Evolutionary conservation across 495 filamentous ascomycete species (phyloP), one percentile per base, ranked within the genome.

Genomic region (Pseudomonodictys pantanalensis): DNA sequence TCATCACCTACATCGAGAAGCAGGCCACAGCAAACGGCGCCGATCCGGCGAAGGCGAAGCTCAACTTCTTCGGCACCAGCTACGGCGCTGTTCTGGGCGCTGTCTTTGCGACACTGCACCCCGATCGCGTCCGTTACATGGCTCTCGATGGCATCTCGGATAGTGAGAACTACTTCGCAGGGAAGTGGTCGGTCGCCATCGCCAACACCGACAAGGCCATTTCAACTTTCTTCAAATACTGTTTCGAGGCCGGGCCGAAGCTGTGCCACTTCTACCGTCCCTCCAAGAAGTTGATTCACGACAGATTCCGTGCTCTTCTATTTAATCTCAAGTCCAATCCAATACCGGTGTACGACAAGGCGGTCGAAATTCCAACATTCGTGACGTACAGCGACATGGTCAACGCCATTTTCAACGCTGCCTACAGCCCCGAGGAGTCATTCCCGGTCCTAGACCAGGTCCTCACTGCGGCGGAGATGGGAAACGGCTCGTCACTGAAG

Each of bases 81-180:
- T 67, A 68, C 46, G 71, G 71, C 4, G 68, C 64, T 1, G 67
- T 66, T 32, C 42, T 73, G 0, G 71, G 62, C 6, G 60, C 65
- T 0, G 79, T 76, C 0, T 79, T 81, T 56, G 78, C 79, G 2
- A 70, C 77, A 0, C 74, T 83, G 60, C 79, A 73, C 35, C 81
- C 81, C 0, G 69, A 80, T 44, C 77, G 79, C 28, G 65, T 84
- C 11, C 63, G 68, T 3, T 74, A 80, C 8, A 67, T 75, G 29
- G 67, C 82, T 2, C 68, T 85, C 7, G 81, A 85, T 52, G 81
- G 74, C 2, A 80, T 82, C 9, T 77, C 78, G 10, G 55, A 74
- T 73, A 42, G 71, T 29, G 73, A 75, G 30, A 64, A 75, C 15
- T 29, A 60, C 50, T 60, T 54, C 32, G 18, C 17, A 15, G 58